Evolutionary conservation across 164 flowering plant species (phyloP).

Genomic region (Chimonanthus praecox): DNA sequence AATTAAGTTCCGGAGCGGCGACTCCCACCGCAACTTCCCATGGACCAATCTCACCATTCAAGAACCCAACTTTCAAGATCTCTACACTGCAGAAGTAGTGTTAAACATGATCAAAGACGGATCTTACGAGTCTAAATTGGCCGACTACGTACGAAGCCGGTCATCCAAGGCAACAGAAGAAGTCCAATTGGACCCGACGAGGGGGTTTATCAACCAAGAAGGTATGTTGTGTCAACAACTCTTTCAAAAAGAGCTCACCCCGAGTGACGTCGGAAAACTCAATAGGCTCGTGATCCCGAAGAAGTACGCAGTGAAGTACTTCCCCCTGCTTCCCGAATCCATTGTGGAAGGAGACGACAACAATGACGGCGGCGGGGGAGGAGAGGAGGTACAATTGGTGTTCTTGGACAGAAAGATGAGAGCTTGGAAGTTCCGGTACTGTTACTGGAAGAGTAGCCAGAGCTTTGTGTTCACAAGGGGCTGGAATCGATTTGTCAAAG

Average conservation of each 20-base stretch:
- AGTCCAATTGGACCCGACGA: background rate
- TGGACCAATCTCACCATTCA: slow-evolving; percentile 25
- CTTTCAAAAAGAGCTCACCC: slow-evolving; percentile 79
- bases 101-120: slow-evolving; percentile 60
- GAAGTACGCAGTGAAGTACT: slow-evolving; percentile 54
- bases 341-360: slow-evolving; percentile 1
- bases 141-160: slow-evolving; percentile 21
- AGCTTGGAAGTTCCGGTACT: slow-evolving; percentile 68
- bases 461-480: slow-evolving; percentile 78
- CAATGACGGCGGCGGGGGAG: slow-evolving; percentile 13
- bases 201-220: background rate
- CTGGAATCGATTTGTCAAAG: slow-evolving; percentile 71
- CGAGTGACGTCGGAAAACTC: slow-evolving; percentile 86
- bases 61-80: slow-evolving; percentile 41
- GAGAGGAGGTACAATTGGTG: slow-evolving; percentile 30
- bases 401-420: slow-evolving; percentile 44
- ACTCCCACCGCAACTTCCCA: slow-evolving; percentile 45
- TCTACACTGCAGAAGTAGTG: slow-evolving; percentile 22
- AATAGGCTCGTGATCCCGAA: slow-evolving; percentile 84
- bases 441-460: slow-evolving; percentile 86
- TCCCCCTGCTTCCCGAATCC: slow-evolving; percentile 28
- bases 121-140: slow-evolving; percentile 38
- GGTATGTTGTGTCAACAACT: slow-evolving; percentile 29
- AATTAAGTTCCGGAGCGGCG: slow-evolving; percentile 40
- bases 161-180: slow-evolving; percentile 4